These are phyloP conservation scores for Pseudocercospora cruenta DNA, from an alignment of 2,329 filamentous ascomycete species.

Conservation along the genomic window DNA sequence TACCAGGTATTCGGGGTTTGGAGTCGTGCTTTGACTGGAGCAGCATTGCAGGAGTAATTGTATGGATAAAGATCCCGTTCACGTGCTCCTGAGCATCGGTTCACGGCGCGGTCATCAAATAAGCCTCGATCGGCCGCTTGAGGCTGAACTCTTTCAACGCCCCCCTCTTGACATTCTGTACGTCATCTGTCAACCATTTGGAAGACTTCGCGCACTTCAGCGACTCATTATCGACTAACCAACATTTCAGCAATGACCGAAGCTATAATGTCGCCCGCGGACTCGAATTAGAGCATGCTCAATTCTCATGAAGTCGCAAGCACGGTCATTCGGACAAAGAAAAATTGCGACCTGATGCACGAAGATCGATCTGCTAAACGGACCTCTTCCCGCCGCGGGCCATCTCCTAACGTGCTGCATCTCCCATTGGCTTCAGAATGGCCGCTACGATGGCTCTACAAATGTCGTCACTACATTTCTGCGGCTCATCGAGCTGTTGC, in stretches of 20 bases:
- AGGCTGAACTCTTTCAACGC: conserved; percentile 11
- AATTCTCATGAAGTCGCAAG: neutral
- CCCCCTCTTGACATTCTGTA: neutral
- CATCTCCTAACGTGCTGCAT: neutral
- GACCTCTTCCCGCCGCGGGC: neutral
- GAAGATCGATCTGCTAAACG: neutral
- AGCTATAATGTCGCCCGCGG: neutral
- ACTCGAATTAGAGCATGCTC: neutral
- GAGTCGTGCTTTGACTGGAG: neutral
- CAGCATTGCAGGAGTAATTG: neutral
- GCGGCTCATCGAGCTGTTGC: conserved; percentile 2
- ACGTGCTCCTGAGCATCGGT: neutral
- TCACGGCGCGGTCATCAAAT: neutral
- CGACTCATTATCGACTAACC: neutral
- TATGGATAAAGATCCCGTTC: neutral
- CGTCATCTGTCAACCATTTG: neutral
- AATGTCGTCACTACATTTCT: conserved; percentile 18
- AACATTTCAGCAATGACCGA: neutral
- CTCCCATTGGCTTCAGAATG: conserved; percentile 7
- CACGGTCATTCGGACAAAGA: neutral
- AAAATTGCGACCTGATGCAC: neutral
- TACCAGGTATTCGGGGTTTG: neutral
- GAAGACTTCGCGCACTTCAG: too few species aligned
- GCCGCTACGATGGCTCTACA: conserved; percentile 8
- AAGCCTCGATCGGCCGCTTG: conserved; percentile 1